Evolutionary conservation across 1,284 basidiomycete genomes (phyloP).

Genomic region (Sporisorium graminicola): DNA sequence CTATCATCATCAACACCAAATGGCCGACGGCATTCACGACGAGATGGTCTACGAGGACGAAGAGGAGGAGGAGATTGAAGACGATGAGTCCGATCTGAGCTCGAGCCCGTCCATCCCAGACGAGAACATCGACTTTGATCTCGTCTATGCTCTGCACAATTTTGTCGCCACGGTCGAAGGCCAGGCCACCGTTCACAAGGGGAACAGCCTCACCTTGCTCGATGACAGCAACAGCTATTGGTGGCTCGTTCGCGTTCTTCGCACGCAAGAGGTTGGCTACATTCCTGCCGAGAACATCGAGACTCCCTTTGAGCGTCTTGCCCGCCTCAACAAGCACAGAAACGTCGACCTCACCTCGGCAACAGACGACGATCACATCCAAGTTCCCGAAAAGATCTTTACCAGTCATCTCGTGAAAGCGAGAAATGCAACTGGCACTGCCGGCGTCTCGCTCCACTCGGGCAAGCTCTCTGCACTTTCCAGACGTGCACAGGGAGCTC

Average conservation of each 20-base stretch:
- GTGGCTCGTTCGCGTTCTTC: conserved; percentile 69
- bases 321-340: conserved; percentile 94
- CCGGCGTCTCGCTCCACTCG: conserved; percentile 59
- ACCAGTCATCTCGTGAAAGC: conserved; percentile 64
- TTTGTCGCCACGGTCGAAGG: conserved; percentile 69
- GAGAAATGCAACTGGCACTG: conserved; percentile 47
- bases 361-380: conserved; percentile 67
- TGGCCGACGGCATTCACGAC: conserved; percentile 45
- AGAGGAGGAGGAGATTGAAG: conserved; percentile 61
- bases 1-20: conserved; percentile 38
- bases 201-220: conserved; percentile 67
- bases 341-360: conserved; percentile 80
- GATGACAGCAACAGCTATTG: conserved; percentile 70
- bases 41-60: conserved; percentile 60
- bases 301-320: conserved; percentile 95
- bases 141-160: conserved; percentile 69
- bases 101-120: conserved; percentile 69
- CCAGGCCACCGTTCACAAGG: conserved; percentile 69
- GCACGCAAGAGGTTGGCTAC: conserved; percentile 92
- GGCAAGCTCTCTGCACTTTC: conserved; percentile 68
- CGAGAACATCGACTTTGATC: conserved; percentile 70
- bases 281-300: conserved; percentile 99
- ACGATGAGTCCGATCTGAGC: conserved; percentile 68
- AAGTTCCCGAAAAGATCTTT: conserved; percentile 57
- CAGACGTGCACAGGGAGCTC: conserved; percentile 54